A percentile compares a stretch with the other conserved stretches of the same genome.
Conservation (phyloP, 2,329 filamentous ascomycete species). For the Chlorencoelia australis region DNA sequence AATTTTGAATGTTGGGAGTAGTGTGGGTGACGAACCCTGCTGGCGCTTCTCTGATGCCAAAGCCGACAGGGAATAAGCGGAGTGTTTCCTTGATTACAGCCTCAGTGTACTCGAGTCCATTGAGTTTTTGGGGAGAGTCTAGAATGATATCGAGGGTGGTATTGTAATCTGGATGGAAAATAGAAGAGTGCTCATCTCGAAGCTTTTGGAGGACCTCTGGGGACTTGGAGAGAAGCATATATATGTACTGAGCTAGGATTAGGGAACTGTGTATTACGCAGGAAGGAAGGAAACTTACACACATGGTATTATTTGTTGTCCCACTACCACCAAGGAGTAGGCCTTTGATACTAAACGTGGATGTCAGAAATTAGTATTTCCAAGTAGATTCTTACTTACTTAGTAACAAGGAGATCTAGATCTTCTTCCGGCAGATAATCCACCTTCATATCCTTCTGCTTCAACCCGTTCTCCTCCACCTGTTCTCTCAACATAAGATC, state of each 20-base stretch:
- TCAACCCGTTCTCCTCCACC: no score
- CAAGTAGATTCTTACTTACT: conserved; percentile 1
- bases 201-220: conserved; percentile 11
- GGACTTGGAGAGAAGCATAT: conserved; percentile 15
- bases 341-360: conserved; percentile 9
- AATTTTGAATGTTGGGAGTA: no score
- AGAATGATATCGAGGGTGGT: conserved; percentile 6
- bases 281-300: conserved; percentile 12
- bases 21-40: no score
- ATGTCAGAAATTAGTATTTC: conserved; percentile 3
- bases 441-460: neutral
- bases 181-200: conserved; percentile 16
- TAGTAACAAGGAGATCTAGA: neutral
- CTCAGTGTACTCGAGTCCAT: conserved; percentile 14
- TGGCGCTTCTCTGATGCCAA: conserved; percentile 10
- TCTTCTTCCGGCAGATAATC: neutral
- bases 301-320: conserved; percentile 14
- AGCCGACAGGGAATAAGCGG: conserved; percentile 15
- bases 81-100: conserved; percentile 20
- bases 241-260: no score
- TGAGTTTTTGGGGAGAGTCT: conserved; percentile 11
- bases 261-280: no score
- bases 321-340: conserved; percentile 19
- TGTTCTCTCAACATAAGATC: conserved; percentile 6
- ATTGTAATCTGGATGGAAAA: conserved; percentile 14